These are phyloP conservation scores for Calycina marina DNA, from an alignment of 2,329 filamentous ascomycete genomes.

Conservation along the genomic window DNA sequence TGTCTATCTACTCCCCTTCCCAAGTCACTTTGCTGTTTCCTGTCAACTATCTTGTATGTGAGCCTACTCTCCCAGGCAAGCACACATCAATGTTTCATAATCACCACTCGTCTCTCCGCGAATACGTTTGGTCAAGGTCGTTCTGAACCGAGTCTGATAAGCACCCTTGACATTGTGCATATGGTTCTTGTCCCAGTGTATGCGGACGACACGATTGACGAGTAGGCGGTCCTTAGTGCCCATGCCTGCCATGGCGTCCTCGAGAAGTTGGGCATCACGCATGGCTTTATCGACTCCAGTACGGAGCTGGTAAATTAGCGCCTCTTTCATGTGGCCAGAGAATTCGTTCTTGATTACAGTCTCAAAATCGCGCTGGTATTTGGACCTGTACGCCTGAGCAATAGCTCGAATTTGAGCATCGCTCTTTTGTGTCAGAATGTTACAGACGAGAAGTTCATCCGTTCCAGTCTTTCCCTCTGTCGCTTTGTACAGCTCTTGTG, in stretches of 20 bases:
- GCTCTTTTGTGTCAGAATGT: slow-evolving; percentile 60
- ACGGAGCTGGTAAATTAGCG: slow-evolving; percentile 65
- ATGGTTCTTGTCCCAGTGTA: slow-evolving; percentile 68
- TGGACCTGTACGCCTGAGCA: slow-evolving; percentile 55
- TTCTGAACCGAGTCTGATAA: slow-evolving; percentile 57
- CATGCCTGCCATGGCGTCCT: slow-evolving; percentile 72
- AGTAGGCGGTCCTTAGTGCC: slow-evolving; percentile 79
- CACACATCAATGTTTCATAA: slow-evolving; percentile 64
- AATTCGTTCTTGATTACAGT: slow-evolving; percentile 70
- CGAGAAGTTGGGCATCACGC: slow-evolving; percentile 70
- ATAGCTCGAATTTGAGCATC: slow-evolving; percentile 79
- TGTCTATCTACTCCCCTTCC: no score
- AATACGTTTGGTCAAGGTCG: slow-evolving; percentile 54
- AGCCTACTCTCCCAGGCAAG: slow-evolving; percentile 2
- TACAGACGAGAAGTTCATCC: slow-evolving; percentile 64
- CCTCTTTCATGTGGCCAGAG: slow-evolving; percentile 82
- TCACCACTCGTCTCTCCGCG: slow-evolving; percentile 75
- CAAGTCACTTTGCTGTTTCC: no score
- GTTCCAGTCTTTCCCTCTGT: slow-evolving; percentile 61
- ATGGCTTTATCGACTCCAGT: slow-evolving; percentile 67
- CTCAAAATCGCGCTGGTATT: slow-evolving; percentile 57
- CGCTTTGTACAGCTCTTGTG: slow-evolving; percentile 59
- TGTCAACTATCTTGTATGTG: no score
- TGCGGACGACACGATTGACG: slow-evolving; percentile 60
- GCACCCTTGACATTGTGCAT: slow-evolving; percentile 66